These are phyloP conservation scores for Suillus spraguei DNA, from an alignment of 768 basidiomycete genomes.

Conservation along the genomic window DNA sequence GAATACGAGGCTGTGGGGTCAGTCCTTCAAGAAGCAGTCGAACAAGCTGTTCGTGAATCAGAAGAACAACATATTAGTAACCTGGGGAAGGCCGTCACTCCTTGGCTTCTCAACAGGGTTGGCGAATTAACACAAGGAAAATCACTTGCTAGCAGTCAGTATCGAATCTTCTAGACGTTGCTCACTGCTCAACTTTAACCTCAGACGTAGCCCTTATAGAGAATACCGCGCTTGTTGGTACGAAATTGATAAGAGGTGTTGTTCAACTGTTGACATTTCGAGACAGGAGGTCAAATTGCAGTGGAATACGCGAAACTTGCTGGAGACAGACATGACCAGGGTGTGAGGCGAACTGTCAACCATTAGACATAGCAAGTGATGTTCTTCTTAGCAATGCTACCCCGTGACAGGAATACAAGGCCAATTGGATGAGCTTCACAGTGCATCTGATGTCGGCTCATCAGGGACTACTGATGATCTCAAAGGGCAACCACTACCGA, in stretches of 20 bases:
- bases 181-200: constrained; percentile 6
- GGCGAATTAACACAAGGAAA: constrained; percentile 76
- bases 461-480: neutral
- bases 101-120: constrained; percentile 88
- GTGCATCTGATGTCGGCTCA: neutral
- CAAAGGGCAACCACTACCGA: neutral
- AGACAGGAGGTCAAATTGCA: constrained; percentile 75
- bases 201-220: constrained; percentile 86
- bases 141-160: constrained; percentile 73
- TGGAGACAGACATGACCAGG: constrained; percentile 21
- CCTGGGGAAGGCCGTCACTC: constrained; percentile 89
- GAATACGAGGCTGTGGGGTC: constrained; percentile 68
- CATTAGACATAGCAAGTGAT: constrained; percentile 7
- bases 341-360: constrained; percentile 17
- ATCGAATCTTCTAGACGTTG: neutral
- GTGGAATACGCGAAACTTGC: constrained; percentile 65
- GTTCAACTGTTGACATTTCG: neutral
- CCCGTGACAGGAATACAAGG: constrained; percentile 9
- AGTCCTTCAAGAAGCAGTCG: constrained; percentile 73
- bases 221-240: constrained; percentile 86
- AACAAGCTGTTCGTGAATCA: constrained; percentile 84
- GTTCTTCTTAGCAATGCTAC: constrained; percentile 11
- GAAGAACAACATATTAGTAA: constrained; percentile 77
- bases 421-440: neutral
- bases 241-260: constrained; percentile 19